Conservation (phyloP, 176 grass and related monocot genomes). For the Aegilops umbellulata region DNA sequence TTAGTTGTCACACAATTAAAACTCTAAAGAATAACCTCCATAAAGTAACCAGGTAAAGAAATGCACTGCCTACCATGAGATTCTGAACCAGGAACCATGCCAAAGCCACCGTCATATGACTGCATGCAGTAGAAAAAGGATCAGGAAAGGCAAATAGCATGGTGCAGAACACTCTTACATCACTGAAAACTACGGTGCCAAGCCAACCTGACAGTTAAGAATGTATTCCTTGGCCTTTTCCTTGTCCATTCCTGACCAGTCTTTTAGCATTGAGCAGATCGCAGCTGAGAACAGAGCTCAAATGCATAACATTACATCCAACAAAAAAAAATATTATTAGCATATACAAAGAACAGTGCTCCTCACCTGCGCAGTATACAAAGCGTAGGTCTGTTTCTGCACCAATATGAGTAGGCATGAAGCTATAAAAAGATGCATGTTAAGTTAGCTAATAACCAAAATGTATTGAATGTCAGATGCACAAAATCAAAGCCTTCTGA, state of each 20-base stretch:
- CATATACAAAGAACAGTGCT: conserved; percentile 9
- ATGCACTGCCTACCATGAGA: conserved; percentile 82
- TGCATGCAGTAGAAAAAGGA: conserved; percentile 42
- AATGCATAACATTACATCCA: not conserved
- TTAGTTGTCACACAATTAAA: not conserved
- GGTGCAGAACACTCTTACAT: not conserved
- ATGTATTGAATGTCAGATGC: conserved; percentile 2
- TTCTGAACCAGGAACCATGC: conserved; percentile 85
- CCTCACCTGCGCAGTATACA: conserved; percentile 93
- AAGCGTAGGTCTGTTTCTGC: conserved; percentile 90
- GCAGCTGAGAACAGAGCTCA: conserved; percentile 63
- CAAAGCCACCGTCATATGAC: conserved; percentile 99
- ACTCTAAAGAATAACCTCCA: not conserved
- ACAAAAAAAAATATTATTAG: not conserved
- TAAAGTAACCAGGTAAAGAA: not conserved
- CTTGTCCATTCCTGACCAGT: conserved; percentile 90
- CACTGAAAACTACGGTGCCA: not conserved
- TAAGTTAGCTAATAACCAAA: conserved; percentile 9
- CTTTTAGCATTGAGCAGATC: conserved; percentile 79
- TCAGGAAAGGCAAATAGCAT: conserved; percentile 23
- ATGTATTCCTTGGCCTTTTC: conserved; percentile 85
- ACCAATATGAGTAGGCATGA: conserved; percentile 88
- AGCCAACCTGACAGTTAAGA: conserved; percentile 70
- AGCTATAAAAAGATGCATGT: conserved; percentile 51
- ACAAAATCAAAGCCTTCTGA: conserved; percentile 17